phyloP scores from a whole-genome alignment of 2,329 filamentous ascomycete genomes.

The Fusarium sp. region DNA sequence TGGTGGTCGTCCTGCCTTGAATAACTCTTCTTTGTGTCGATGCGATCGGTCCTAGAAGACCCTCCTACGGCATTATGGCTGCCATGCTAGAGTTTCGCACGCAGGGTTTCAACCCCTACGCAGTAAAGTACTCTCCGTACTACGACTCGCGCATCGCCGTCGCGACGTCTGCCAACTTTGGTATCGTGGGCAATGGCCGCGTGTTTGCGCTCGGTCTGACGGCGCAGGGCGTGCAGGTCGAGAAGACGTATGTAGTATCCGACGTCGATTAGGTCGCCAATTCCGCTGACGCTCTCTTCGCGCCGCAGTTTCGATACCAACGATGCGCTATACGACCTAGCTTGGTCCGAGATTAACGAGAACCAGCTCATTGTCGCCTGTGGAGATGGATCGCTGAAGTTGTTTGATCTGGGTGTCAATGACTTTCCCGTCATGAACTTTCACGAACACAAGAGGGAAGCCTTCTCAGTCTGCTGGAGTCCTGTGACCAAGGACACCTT shows the following conservation, averaged over 20 bases:
- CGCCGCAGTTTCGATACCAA: conserved; percentile 87
- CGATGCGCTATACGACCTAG: conserved; percentile 93
- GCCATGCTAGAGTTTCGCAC: conserved; percentile 95
- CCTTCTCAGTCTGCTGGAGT: conserved; percentile 94
- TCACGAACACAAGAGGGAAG: conserved; percentile 92
- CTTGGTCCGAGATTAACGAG: conserved; percentile 97
- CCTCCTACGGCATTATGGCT: conserved; percentile 51
- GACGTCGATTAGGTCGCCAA: not conserved
- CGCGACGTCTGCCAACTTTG: conserved; percentile 92
- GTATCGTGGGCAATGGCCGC: conserved; percentile 94
- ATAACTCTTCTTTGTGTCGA: conserved; percentile 27
- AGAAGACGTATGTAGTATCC: conserved; percentile 75
- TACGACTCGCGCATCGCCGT: conserved; percentile 95
- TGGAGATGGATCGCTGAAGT: conserved; percentile 93
- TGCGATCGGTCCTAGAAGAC: conserved; percentile 32
- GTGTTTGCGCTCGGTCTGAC: conserved; percentile 88
- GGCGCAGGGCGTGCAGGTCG: conserved; percentile 82
- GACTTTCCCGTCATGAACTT: conserved; percentile 93
- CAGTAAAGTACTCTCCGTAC: conserved; percentile 98
- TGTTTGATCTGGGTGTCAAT: conserved; percentile 86
- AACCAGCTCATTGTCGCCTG: conserved; percentile 91
- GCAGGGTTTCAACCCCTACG: conserved; percentile 93
- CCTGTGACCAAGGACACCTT: conserved; percentile 92
- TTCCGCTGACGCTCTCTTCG: not conserved
- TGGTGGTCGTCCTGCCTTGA: conserved; percentile 21